These are phyloP conservation scores for Spiraea crenata DNA, from an alignment of 331 rosid species.

Conservation along the genomic window DNA sequence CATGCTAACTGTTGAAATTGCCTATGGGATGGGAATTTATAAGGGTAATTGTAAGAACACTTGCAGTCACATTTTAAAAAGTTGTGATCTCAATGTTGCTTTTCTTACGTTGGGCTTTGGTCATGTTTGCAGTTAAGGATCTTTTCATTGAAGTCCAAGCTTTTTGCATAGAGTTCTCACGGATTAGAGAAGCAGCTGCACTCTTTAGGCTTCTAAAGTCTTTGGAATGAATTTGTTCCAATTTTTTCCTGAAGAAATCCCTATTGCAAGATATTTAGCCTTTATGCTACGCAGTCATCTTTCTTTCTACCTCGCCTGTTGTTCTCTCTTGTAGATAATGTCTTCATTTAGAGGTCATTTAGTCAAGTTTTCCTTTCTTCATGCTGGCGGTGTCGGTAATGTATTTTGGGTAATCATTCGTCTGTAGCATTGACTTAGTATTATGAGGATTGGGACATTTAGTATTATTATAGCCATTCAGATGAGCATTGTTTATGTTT, in stretches of 20 bases:
- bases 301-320: background rate
- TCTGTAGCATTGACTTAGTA: too few relatives aligned
- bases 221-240: slow-evolving; percentile 50
- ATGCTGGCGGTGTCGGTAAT: background rate
- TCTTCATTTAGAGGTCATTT: slow-evolving; percentile 17
- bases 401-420: too few relatives aligned
- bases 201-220: slow-evolving; percentile 91
- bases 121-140: slow-evolving; percentile 67
- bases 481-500: background rate
- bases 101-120: slow-evolving; percentile 26
- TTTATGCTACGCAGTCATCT: background rate
- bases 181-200: slow-evolving; percentile 90
- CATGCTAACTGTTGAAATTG: background rate
- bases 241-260: background rate
- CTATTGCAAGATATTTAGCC: background rate
- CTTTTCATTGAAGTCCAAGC: slow-evolving; percentile 93
- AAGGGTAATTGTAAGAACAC: background rate
- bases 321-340: slow-evolving; percentile 6
- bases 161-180: slow-evolving; percentile 87
- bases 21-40: background rate
- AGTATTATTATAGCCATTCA: too few relatives aligned
- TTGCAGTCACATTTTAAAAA: background rate
- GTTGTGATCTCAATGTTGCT: background rate
- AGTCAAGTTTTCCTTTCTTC: background rate
- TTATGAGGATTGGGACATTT: too few relatives aligned